phyloP scores from a whole-genome alignment of 2,329 filamentous ascomycete genomes.

The Lachnum nothofagi region DNA sequence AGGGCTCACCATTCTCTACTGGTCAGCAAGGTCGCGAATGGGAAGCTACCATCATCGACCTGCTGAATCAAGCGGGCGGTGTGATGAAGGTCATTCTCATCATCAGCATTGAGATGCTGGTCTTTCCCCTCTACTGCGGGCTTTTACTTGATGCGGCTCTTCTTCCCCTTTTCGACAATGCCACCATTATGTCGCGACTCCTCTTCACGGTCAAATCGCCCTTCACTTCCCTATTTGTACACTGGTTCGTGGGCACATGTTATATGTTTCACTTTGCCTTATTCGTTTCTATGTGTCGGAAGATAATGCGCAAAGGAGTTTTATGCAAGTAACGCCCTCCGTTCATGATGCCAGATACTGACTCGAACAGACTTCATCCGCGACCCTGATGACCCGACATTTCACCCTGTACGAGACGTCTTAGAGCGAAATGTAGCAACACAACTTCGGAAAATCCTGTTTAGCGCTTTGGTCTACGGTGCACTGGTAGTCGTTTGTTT shows the following conservation, averaged over 20 bases:
- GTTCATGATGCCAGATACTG: slow-evolving; percentile 24
- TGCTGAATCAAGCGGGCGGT: slow-evolving; percentile 86
- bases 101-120: slow-evolving; percentile 98
- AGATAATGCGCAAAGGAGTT: slow-evolving; percentile 92
- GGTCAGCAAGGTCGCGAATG: slow-evolving; percentile 52
- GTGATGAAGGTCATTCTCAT: slow-evolving; percentile 98
- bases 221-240: slow-evolving; percentile 87
- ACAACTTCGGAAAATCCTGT: slow-evolving; percentile 91
- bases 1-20: slow-evolving; percentile 63
- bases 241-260: slow-evolving; percentile 97
- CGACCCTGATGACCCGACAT: slow-evolving; percentile 95
- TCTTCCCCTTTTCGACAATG: slow-evolving; percentile 79
- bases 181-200: slow-evolving; percentile 71
- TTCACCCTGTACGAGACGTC: slow-evolving; percentile 94
- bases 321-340: slow-evolving; percentile 58
- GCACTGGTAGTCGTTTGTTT: slow-evolving; percentile 87
- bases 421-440: slow-evolving; percentile 87
- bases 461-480: slow-evolving; percentile 93
- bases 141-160: slow-evolving; percentile 83
- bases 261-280: slow-evolving; percentile 99
- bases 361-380: slow-evolving; percentile 75
- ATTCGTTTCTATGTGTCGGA: slow-evolving; percentile 97
- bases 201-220: slow-evolving; percentile 74
- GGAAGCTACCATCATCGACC: slow-evolving; percentile 76
- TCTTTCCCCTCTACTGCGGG: slow-evolving; percentile 93